Base-by-base conservation (phyloP, 441 rosid genomes). In the Eutrema salsugineum region DNA sequence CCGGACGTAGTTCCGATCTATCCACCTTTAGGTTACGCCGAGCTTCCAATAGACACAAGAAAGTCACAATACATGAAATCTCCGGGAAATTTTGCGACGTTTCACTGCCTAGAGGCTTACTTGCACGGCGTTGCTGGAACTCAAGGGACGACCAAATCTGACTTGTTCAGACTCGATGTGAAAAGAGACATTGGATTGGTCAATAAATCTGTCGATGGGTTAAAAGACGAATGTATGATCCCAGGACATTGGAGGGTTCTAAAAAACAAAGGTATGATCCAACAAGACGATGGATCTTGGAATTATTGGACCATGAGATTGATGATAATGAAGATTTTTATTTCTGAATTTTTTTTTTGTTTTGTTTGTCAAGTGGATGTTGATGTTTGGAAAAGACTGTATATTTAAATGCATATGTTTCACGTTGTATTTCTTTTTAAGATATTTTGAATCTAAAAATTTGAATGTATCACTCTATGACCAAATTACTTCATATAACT, bases 61-160 rank as follows among this genome's bases (percentile, higher is more conserved):
- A 82, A 84, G 57, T 93, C 98, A 0, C 65, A 43, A 33, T 93
- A 83, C 87, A 32, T 91, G 76, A 91, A 86, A 79, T 73, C 84
- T 58, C 86, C 94, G 0, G 94, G 91, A 59, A 79, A 61, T 71
- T 2, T 79, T 0, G 33, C 68, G 1, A 77, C 56, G 38, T 83
- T 83, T 86, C 97, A 93, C 69, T 84, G 83, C 48, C 66, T 93
- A 79, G 97, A 93, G 77, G 74, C 38, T 17, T 87, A 91, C 68
- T 57, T 93, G 63, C 97, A 91, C 43, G 97, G 97, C n/a, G 87
- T 89, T 10, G 98, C 94, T 1, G 97, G 96, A 6, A 85, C 86
- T 12, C 93, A 86, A 66, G 96, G 96, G 46, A 65, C 71, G 12
- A 44, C 14, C 74, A 91, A 88, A 56, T 86, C 30, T 62, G 71